Evolutionary conservation across 1,284 basidiomycete genomes (phyloP).

Genomic region (Apiotrichum brassicae): DNA sequence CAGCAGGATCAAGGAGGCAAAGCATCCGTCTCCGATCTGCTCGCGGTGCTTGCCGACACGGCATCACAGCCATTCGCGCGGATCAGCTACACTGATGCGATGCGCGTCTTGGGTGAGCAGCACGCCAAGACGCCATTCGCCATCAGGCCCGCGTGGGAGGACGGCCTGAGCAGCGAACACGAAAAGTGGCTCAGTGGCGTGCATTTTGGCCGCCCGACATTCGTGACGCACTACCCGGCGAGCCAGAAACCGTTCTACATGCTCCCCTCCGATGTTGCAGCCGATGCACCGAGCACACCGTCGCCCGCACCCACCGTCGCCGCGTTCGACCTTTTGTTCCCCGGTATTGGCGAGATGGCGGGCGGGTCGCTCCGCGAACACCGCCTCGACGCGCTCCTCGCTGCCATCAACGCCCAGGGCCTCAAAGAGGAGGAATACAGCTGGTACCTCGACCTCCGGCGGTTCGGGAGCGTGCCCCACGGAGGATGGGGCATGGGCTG

Average conservation of each 20-base stretch:
- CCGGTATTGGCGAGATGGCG: conserved; percentile 78
- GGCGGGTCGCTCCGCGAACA: conserved; percentile 91
- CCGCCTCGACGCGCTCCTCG: conserved; percentile 55
- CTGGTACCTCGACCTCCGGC: conserved; percentile 81
- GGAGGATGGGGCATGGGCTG: conserved; percentile 92
- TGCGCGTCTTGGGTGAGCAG: conserved; percentile 55
- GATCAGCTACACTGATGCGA: conserved; percentile 73
- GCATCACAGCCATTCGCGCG: conserved; percentile 46
- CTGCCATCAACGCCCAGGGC: conserved; percentile 53
- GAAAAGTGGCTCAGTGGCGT: conserved; percentile 77
- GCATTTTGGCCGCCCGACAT: conserved; percentile 63
- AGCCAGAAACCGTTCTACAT: conserved; percentile 93
- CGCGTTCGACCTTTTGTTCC: conserved; percentile 91
- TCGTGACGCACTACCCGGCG: conserved; percentile 84
- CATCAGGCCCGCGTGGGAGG: conserved; percentile 63
- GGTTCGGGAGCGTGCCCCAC: conserved; percentile 73
- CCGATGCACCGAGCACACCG: neutral
- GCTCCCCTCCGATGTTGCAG: conserved; percentile 48
- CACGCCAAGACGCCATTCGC: conserved; percentile 49
- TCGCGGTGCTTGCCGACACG: conserved; percentile 20
- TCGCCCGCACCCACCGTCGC: conserved; percentile 57
- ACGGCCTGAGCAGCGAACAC: conserved; percentile 75
- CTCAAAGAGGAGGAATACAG: conserved; percentile 57
- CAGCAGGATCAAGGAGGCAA: neutral
- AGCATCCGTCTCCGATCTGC: neutral